These are phyloP conservation scores for Nepenthes alata DNA, from an alignment of 179 eudicot species.

Conservation along the genomic window DNA sequence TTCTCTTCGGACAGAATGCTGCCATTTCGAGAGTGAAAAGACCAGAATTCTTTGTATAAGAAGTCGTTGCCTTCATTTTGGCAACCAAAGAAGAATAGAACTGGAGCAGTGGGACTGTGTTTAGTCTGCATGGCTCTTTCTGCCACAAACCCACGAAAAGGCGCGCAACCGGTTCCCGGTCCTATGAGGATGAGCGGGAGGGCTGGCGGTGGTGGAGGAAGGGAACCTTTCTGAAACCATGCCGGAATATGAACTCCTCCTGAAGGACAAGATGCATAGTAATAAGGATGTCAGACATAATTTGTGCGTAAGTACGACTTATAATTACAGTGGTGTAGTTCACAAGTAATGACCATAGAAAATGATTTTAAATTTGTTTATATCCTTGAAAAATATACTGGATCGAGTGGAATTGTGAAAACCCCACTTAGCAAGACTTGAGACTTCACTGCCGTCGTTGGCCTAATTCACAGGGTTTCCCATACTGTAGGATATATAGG, in stretches of 20 bases:
- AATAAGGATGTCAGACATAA: too few relatives aligned
- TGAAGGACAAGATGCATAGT: slow-evolving; percentile 5
- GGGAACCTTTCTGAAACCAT: slow-evolving; percentile 81
- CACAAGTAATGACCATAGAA: too few relatives aligned
- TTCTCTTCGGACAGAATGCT: slow-evolving; percentile 75
- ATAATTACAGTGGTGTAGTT: too few relatives aligned
- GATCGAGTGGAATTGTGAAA: too few relatives aligned
- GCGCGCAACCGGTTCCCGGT: slow-evolving; percentile 98
- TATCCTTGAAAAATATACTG: too few relatives aligned
- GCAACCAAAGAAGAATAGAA: slow-evolving; percentile 91
- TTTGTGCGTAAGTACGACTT: too few relatives aligned
- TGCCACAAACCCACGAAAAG: slow-evolving; percentile 81
- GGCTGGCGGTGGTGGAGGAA: slow-evolving; percentile 73
- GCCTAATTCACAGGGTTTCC: too few relatives aligned
- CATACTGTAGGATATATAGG: too few relatives aligned
- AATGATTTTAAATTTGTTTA: too few relatives aligned
- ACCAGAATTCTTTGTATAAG: slow-evolving; percentile 72
- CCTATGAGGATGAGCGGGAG: slow-evolving; percentile 89
- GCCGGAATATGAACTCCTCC: slow-evolving; percentile 64
- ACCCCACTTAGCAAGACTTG: too few relatives aligned
- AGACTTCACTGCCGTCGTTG: too few relatives aligned
- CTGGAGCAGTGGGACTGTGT: slow-evolving; percentile 50
- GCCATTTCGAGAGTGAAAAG: slow-evolving; percentile 32
- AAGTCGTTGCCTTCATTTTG: slow-evolving; percentile 60
- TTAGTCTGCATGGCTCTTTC: slow-evolving; percentile 63